Conservation (phyloP, 2,329 filamentous ascomycete species). For the Dichotomopilus funicola region DNA sequence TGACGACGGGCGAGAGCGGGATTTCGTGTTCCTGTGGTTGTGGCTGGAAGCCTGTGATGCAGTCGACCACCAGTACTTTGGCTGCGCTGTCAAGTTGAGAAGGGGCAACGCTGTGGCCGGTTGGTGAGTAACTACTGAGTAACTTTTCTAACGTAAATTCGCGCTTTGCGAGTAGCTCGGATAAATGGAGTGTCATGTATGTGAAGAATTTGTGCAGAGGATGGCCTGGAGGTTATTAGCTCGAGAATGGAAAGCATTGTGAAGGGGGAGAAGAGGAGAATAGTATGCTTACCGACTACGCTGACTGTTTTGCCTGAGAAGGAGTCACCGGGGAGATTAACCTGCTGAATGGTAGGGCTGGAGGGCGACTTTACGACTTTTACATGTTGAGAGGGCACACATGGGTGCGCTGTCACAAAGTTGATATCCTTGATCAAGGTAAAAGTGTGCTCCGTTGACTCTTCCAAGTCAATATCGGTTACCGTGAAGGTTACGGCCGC, state of each 20-base stretch:
- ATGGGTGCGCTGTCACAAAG: conserved; percentile 62
- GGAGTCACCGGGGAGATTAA: conserved; percentile 44
- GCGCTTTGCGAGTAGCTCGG: conserved; percentile 46
- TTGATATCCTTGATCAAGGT: conserved; percentile 51
- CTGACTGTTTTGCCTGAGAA: conserved; percentile 39
- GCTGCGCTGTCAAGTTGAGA: conserved; percentile 28
- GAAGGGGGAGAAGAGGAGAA: background rate
- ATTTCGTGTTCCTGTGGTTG: conserved; percentile 38
- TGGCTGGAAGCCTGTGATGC: conserved; percentile 49
- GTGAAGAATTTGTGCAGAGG: conserved; percentile 58
- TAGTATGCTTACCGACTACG: conserved; percentile 32
- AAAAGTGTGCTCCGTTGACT: conserved; percentile 36
- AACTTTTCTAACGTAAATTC: conserved; percentile 42
- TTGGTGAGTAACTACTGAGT: conserved; percentile 32
- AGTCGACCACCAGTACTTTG: conserved; percentile 55
- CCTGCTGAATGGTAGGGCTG: conserved; percentile 53
- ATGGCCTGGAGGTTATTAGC: conserved; percentile 39
- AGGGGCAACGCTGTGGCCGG: conserved; percentile 27
- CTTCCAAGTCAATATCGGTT: conserved; percentile 34
- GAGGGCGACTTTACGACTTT: conserved; percentile 53
- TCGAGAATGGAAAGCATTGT: background rate
- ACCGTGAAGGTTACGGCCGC: conserved; percentile 38
- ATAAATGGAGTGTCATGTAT: conserved; percentile 54
- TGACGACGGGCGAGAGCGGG: conserved; percentile 43
- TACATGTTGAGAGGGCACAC: conserved; percentile 50